Evolutionary conservation across 1,284 basidiomycete genomes (phyloP), one percentile per base, ranked within the genome.

Genomic region (Heterobasidion occidentale): DNA sequence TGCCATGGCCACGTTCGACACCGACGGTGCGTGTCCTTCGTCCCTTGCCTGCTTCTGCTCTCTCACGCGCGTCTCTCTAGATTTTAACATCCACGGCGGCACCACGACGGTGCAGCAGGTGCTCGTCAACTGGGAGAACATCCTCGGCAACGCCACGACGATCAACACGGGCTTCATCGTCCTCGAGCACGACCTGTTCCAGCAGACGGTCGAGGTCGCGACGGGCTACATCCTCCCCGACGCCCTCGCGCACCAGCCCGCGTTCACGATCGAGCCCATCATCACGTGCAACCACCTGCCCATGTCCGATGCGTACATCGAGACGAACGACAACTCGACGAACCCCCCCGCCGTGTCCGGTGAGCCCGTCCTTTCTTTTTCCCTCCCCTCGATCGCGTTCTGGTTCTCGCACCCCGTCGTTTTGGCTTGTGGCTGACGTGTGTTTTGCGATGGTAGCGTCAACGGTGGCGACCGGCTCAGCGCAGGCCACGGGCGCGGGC

Each of bases 71-170:
- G 17, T 59, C 46, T 17, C 50, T 50, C n/a, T 57, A 84, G 86
- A 94, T 73, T 91, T 90, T 76, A 78, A 88, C 70, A 84, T 92
- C 60, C 75, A 81, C 46, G 79, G 81, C 52, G 91, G 90, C 51
- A 64, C 72, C 12, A 79, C 80, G 34, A 79, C 77, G 19, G 81
- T 82, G 36, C 66, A 72, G 49, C 71, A 84, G 68, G 81, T 87
- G 62, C 68, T 84, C 35, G 68, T 76, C 58, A 86, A 86, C 71
- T 87, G 84, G 82, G 70, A 85, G 60, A 70, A 74, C 59, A 87
- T 88, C 64, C 71, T 86, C 38, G 70, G 70, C 56, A 83, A 82
- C 62, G 80, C 75, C 3, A 70, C 77, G 2, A 62, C 65, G 4
- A 71, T 80, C 53, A 59, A 75, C 61, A 77, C 67, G 9, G 86